Conservation (phyloP, 2,329 filamentous ascomycete genomes). For the Pleomassaria siparia region DNA sequence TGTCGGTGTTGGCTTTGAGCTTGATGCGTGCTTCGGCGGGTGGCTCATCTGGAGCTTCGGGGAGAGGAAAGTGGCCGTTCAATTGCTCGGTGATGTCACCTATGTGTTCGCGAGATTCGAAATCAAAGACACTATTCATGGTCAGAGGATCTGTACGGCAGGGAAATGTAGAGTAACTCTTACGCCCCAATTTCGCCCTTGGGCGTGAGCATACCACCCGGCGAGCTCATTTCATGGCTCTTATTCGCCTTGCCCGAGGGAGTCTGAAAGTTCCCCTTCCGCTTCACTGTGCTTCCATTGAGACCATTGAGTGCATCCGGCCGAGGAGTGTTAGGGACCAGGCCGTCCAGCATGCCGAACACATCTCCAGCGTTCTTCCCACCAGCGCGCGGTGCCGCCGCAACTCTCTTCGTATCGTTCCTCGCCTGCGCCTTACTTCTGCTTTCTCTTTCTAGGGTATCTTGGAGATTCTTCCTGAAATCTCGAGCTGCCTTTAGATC, state of each 20-base stretch:
- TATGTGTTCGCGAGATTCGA: conserved; percentile 74
- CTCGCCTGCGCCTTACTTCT: conserved; percentile 65
- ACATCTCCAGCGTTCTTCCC: conserved; percentile 65
- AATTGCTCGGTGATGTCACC: conserved; percentile 83
- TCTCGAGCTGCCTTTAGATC: conserved; percentile 70
- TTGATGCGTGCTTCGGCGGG: conserved; percentile 78
- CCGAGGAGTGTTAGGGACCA: conserved; percentile 49
- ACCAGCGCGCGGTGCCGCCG: conserved; percentile 59
- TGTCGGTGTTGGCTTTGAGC: conserved; percentile 81
- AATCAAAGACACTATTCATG: conserved; percentile 58
- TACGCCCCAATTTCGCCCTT: conserved; percentile 45
- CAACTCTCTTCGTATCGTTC: conserved; percentile 62
- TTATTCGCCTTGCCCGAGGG: conserved; percentile 50
- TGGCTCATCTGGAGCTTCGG: conserved; percentile 70
- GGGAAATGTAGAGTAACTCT: conserved; percentile 13
- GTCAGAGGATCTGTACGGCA: conserved; percentile 10
- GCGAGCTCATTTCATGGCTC: conserved; percentile 53
- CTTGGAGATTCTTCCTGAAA: conserved; percentile 86
- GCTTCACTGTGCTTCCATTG: conserved; percentile 53
- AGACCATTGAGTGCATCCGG: conserved; percentile 42
- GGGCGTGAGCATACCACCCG: conserved; percentile 42
- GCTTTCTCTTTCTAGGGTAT: conserved; percentile 75
- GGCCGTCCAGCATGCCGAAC: conserved; percentile 70
- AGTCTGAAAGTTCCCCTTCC: conserved; percentile 56
- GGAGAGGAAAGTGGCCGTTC: conserved; percentile 69